These are phyloP conservation scores for Suillus americanus DNA, from an alignment of 768 basidiomycete genomes.

Conservation along the genomic window DNA sequence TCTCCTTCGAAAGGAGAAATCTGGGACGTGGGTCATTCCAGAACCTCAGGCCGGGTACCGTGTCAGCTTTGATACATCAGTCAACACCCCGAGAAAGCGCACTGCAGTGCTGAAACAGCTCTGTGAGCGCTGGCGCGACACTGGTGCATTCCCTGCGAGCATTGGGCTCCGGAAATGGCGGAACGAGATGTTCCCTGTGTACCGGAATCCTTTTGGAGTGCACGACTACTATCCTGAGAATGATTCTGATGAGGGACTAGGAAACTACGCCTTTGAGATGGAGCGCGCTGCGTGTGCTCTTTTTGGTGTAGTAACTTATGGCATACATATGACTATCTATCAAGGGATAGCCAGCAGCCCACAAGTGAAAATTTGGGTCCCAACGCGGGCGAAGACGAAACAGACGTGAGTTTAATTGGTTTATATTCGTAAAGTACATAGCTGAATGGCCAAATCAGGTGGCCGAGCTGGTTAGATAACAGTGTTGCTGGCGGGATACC, in stretches of 20 bases:
- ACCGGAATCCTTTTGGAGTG: conserved; percentile 64
- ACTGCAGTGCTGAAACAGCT: conserved; percentile 62
- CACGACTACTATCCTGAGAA: conserved; percentile 32
- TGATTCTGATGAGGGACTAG: conserved; percentile 22
- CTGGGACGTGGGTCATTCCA: conserved; percentile 45
- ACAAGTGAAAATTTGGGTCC: conserved; percentile 75
- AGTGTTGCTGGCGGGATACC: conserved; percentile 91
- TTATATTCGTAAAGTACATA: not conserved
- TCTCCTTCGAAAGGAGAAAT: conserved; percentile 48
- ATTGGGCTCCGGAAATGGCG: conserved; percentile 84
- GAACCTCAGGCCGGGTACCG: conserved; percentile 21
- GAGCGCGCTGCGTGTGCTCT: conserved; percentile 87
- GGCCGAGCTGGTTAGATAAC: conserved; percentile 88
- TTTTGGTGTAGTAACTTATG: conserved; percentile 89
- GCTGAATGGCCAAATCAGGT: conserved; percentile 41
- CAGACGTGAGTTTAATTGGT: conserved; percentile 64
- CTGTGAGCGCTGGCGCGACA: conserved; percentile 76
- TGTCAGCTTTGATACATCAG: conserved; percentile 50
- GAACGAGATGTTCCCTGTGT: conserved; percentile 78
- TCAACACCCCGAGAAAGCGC: conserved; percentile 58
- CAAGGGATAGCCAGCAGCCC: conserved; percentile 35
- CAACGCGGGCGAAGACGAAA: conserved; percentile 82
- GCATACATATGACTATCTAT: conserved; percentile 87
- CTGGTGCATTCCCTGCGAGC: conserved; percentile 53
- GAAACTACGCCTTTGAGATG: conserved; percentile 82